phyloP scores from a whole-genome alignment of 2,329 filamentous ascomycete genomes.

The Ceratocystis colombiana region DNA sequence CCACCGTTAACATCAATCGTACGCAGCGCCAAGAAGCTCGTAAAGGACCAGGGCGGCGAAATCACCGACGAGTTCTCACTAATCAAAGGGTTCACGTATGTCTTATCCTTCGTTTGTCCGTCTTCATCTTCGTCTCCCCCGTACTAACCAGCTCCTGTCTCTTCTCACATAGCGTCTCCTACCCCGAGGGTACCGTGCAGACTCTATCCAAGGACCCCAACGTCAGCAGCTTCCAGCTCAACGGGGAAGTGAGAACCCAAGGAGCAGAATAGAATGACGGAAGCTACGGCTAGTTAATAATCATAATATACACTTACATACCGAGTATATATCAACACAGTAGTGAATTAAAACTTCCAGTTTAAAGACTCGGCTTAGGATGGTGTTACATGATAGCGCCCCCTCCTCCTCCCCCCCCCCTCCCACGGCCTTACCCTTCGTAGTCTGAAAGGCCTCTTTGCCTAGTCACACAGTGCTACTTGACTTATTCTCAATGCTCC shows the following conservation, averaged over 20 bases:
- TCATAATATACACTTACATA: no score
- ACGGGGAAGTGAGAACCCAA: slow-evolving; percentile 37
- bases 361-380: no score
- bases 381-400: no score
- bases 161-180: slow-evolving; percentile 42
- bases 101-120: slow-evolving; percentile 27
- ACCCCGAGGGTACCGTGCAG: slow-evolving; percentile 50
- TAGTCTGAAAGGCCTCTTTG: no score
- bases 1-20: not conserved
- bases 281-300: no score
- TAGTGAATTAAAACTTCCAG: no score
- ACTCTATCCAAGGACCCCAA: slow-evolving; percentile 60
- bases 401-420: no score
- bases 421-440: no score
- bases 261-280: not conserved
- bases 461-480: no score
- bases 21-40: slow-evolving; percentile 64
- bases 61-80: slow-evolving; percentile 76
- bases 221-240: slow-evolving; percentile 64
- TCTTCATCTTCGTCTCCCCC: not conserved
- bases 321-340: no score
- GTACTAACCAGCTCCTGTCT: not conserved
- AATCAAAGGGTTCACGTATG: slow-evolving; percentile 90
- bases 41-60: slow-evolving; percentile 64
- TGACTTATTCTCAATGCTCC: no score